These are phyloP conservation scores for Takashimella koratensis DNA, from an alignment of 1,284 basidiomycete genomes.

Conservation along the genomic window DNA sequence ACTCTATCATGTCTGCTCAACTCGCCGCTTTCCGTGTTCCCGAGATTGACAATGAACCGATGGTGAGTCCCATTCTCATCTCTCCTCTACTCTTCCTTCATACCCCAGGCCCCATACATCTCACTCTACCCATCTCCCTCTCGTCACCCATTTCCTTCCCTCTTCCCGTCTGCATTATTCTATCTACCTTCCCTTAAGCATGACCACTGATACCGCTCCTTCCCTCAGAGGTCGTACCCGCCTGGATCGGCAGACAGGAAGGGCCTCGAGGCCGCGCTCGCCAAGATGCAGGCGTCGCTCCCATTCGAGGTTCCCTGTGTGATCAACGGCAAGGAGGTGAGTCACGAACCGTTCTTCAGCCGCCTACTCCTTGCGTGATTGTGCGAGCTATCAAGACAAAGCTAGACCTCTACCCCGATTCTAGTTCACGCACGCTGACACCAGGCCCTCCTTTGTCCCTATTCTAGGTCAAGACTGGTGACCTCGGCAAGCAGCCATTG, in stretches of 20 bases:
- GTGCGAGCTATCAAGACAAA: too few species aligned
- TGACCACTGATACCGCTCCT: too few species aligned
- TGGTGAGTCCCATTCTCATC: constrained; percentile 57
- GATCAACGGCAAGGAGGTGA: constrained; percentile 82
- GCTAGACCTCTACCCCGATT: too few species aligned
- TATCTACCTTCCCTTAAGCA: too few species aligned
- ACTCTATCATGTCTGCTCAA: constrained; percentile 47
- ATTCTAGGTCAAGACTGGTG: constrained; percentile 76
- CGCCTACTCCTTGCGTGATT: too few species aligned
- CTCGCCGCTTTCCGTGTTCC: constrained; percentile 81
- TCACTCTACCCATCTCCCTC: too few species aligned
- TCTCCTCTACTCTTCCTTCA: not conserved
- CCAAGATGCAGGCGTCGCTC: constrained; percentile 72
- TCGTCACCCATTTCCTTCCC: too few species aligned
- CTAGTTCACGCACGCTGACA: too few species aligned
- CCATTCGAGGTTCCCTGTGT: constrained; percentile 91
- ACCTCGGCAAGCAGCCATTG: constrained; percentile 71
- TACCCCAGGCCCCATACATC: too few species aligned
- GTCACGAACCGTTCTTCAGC: constrained; percentile 31
- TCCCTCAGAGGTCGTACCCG: constrained; percentile 60
- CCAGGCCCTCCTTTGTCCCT: not conserved
- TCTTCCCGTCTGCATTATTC: too few species aligned
- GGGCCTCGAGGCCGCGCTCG: constrained; percentile 69
- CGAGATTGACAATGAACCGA: constrained; percentile 81
- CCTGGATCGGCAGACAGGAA: constrained; percentile 75